Evolutionary conservation across 2,329 filamentous ascomycete species (phyloP), one percentile per base, ranked within the genome.

Genomic region (Epichloe brachyelytri): DNA sequence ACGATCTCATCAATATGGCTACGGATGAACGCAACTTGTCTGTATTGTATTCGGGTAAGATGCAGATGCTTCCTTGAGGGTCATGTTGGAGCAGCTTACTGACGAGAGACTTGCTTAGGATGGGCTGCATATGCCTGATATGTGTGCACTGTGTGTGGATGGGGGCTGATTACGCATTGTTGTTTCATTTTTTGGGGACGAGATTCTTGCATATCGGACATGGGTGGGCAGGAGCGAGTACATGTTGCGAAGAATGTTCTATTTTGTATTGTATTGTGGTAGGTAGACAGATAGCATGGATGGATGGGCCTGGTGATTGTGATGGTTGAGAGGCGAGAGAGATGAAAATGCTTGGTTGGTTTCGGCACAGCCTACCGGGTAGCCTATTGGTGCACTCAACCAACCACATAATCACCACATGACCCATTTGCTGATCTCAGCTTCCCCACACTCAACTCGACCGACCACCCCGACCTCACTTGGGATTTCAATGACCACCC

Each of bases 1-100:
- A 96, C 62, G 93, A 98, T 63, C 70, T 98, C 56, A 98, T 98
- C 57, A 93, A 96, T 64, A 86, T 95, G 69, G 91, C 93, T 7
- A 91, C 86, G 2, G 93, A 98, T 67, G 90, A 95, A 71, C 79
- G 80, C 58, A 96, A 98, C 63, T 66, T 99, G 61, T 91, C 93
- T 2, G 83, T 96, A 41, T 69, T 99, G 59, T 99, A 91, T 71
- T 85, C 83, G 60, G 85, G 83, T 82, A 71, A 63, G 78, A 33
- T 1, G 22, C 15, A 5, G 30, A 33, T 4, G 15, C 15, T 6
- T 15, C 15, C 22, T 38, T 2, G 12, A n/a, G 14, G 40, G 11
- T 22, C 8, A 22, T 30, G 1, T 30, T 38, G 36, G 43, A 40
- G 26, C 30, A 22, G 26, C 17, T 30, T 45, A 43, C 62, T 67